Evolutionary conservation across 441 rosid species (phyloP).

Genomic region (Syzygium syzygioides): DNA sequence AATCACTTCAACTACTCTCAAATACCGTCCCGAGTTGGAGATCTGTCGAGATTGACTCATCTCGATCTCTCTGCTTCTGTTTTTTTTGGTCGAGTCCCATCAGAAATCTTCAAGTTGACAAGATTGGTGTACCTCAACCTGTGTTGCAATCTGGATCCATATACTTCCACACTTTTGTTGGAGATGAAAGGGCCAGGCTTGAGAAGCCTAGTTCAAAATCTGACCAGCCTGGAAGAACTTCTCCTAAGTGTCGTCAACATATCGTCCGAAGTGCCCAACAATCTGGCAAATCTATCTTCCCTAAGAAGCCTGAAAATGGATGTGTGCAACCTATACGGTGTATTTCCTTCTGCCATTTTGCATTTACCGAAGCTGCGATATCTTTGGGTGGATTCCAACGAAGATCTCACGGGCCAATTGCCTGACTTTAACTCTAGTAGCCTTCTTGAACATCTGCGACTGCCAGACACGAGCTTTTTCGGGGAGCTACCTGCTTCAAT

Average conservation of each 20-base stretch:
- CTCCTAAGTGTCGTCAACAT: accelerated
- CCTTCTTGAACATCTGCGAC: not conserved
- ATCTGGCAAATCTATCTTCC: not conserved
- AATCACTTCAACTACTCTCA: not conserved
- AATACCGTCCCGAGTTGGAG: not conserved
- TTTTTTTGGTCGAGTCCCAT: not conserved
- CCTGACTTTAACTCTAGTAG: not conserved
- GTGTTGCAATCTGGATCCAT: not conserved
- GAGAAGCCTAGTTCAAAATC: not conserved
- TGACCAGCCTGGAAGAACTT: not conserved
- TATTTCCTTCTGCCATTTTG: not conserved
- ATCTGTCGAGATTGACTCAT: not conserved
- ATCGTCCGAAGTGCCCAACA: not conserved
- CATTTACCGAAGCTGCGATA: not conserved
- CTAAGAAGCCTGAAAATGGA: not conserved
- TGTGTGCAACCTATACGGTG: not conserved
- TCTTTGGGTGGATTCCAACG: accelerated
- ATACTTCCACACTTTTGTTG: accelerated
- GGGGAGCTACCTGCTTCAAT: not conserved
- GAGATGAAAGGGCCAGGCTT: not conserved
- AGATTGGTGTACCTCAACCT: not conserved
- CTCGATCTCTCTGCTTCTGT: not conserved
- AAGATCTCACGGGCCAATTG: not conserved
- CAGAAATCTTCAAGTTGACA: not conserved
- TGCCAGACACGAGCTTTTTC: accelerated